Conservation (phyloP, 2,329 filamentous ascomycete species). For the Lanzia echinophila region DNA sequence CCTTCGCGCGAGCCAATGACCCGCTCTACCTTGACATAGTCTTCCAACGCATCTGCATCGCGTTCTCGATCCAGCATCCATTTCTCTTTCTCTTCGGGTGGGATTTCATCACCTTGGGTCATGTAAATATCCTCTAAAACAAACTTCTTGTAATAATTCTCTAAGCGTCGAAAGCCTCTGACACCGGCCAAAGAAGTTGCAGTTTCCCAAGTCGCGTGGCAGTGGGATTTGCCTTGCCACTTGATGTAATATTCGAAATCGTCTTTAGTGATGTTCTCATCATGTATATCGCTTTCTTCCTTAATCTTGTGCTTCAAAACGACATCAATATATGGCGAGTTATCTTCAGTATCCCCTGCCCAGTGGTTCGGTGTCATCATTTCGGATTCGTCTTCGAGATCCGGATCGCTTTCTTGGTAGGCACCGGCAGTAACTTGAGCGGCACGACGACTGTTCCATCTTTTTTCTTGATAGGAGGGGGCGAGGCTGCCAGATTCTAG, state of each 20-base stretch:
- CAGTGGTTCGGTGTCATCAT: conserved; percentile 63
- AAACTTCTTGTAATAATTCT: conserved; percentile 88
- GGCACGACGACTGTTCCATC: conserved; percentile 83
- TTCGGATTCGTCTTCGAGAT: conserved; percentile 59
- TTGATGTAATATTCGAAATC: conserved; percentile 93
- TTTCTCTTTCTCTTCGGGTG: conserved; percentile 82
- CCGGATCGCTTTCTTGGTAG: conserved; percentile 62
- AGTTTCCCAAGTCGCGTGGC: conserved; percentile 93
- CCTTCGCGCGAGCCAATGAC: conserved; percentile 79
- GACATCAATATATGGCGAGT: conserved; percentile 79
- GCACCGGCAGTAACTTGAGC: conserved; percentile 60
- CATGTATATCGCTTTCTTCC: conserved; percentile 54
- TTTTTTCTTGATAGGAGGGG: conserved; percentile 68
- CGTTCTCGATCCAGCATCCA: conserved; percentile 93
- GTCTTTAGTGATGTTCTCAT: conserved; percentile 51
- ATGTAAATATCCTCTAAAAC: conserved; percentile 75
- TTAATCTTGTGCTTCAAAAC: conserved; percentile 81
- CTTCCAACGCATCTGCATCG: conserved; percentile 78
- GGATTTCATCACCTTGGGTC: conserved; percentile 64
- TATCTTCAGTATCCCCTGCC: conserved; percentile 63
- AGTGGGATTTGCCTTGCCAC: conserved; percentile 92
- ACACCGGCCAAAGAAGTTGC: conserved; percentile 67
- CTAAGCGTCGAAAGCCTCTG: conserved; percentile 79
- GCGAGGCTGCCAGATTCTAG: conserved; percentile 59
- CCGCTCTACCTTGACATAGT: conserved; percentile 88